phyloP scores from a whole-genome alignment of 1,139 yeast species.

The Suhomyces kunorum region DNA sequence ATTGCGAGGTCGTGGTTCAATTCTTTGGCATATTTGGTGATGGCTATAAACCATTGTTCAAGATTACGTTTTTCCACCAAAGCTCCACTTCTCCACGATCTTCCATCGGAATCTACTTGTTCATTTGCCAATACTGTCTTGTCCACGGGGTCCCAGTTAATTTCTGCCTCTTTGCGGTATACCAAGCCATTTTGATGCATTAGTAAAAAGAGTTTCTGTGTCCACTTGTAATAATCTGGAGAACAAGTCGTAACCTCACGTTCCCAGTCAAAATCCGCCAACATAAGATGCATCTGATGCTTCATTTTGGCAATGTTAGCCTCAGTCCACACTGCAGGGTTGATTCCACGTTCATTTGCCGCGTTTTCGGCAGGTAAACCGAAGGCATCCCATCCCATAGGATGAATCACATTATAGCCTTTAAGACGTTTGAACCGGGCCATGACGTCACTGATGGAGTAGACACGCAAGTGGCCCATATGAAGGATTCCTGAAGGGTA shows the following conservation, averaged over 20 bases:
- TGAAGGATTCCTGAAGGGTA: constrained; percentile 93
- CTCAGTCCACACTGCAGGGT: constrained; percentile 82
- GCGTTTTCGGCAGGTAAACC: constrained; percentile 99
- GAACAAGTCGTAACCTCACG: constrained; percentile 83
- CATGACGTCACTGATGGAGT: constrained; percentile 83
- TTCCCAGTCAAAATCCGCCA: constrained; percentile 93
- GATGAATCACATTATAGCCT: constrained; percentile 82
- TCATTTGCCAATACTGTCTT: constrained; percentile 94
- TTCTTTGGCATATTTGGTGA: constrained; percentile 74
- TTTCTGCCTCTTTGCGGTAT: constrained; percentile 80
- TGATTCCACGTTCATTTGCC: constrained; percentile 80
- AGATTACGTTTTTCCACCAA: constrained; percentile 76
- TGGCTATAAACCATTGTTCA: constrained; percentile 92
- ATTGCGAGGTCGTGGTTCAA: constrained; percentile 61
- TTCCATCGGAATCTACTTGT: constrained; percentile 88
- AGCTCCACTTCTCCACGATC: constrained; percentile 98
- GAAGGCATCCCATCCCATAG: constrained; percentile 99
- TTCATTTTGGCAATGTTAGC: constrained; percentile 81
- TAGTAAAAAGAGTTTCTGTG: constrained; percentile 80
- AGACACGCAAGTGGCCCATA: constrained; percentile 91
- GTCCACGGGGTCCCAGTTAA: constrained; percentile 98
- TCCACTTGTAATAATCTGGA: constrained; percentile 88
- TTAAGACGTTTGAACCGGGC: constrained; percentile 75
- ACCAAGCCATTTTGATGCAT: constrained; percentile 77
- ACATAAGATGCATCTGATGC: constrained; percentile 71